A percentile compares a stretch with the other conserved stretches of the same genome.
phyloP scores from a whole-genome alignment of 2,329 filamentous ascomycete genomes.

The Bimuria novae-zelandiae region DNA sequence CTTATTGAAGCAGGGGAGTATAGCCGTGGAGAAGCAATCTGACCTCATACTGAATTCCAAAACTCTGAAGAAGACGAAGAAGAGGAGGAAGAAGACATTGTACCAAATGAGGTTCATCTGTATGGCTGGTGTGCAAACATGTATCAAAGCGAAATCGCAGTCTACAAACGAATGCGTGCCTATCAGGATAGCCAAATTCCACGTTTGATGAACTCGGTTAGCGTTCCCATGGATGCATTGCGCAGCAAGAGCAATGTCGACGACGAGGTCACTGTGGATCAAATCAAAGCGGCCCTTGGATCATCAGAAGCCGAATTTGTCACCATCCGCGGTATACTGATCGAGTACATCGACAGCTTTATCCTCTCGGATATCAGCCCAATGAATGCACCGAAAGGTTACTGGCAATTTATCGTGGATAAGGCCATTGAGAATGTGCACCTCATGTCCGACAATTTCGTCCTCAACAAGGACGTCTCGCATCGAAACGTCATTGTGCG shows the following conservation, averaged over 20 bases:
- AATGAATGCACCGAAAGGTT: background rate
- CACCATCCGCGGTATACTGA: background rate
- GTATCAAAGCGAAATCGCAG: background rate
- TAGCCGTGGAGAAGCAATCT: background rate
- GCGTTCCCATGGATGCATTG: background rate
- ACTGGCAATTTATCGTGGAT: background rate
- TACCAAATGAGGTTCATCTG: background rate
- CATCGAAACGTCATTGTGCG: background rate
- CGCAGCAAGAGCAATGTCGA: background rate
- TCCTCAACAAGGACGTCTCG: background rate
- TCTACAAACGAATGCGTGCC: background rate
- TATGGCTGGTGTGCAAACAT: too few species aligned
- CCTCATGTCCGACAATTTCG: background rate
- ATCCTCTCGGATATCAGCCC: background rate
- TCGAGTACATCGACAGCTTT: background rate
- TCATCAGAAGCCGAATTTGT: background rate
- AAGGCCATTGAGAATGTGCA: slow-evolving; percentile 3
- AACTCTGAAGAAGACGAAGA: background rate
- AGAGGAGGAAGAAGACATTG: background rate
- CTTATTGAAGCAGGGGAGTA: background rate
- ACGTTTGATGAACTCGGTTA: background rate
- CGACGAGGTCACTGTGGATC: background rate
- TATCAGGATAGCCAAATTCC: background rate
- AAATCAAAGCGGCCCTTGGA: background rate
- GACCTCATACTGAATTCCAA: background rate